Percentiles rank a stretch among this genome's conserved stretches.
These are phyloP conservation scores for Cichorium intybus DNA, from an alignment of 140 eudicot genomes.

Conservation along the genomic window DNA sequence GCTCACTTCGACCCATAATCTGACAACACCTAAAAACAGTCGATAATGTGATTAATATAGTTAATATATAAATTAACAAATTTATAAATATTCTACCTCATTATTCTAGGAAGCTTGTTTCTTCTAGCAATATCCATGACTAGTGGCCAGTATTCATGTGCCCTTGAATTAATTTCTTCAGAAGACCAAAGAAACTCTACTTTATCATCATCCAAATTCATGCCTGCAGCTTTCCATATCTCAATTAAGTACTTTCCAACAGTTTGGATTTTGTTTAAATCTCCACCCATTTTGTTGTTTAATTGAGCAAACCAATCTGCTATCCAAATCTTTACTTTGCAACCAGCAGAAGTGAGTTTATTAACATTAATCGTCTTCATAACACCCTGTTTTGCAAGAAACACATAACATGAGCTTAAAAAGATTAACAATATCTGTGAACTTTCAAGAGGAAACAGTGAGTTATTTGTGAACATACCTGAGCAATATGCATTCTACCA, in stretches of 20 bases:
- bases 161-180: constrained; percentile 62
- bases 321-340: constrained; percentile 92
- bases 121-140: constrained; percentile 84
- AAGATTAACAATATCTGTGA: too few relatives aligned
- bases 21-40: constrained; percentile 54
- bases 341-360: constrained; percentile 81
- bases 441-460: neutral
- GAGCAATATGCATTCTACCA: constrained; percentile 95
- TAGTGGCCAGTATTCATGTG: constrained; percentile 86
- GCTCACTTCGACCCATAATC: constrained; percentile 79
- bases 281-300: constrained; percentile 92
- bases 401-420: neutral
- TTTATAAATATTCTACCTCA: constrained; percentile 37
- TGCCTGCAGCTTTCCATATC: constrained; percentile 86
- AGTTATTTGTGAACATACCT: constrained; percentile 35
- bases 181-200: constrained; percentile 90
- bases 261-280: constrained; percentile 59
- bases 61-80: neutral
- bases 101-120: constrained; percentile 74
- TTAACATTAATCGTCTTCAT: constrained; percentile 85
- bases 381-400: constrained; percentile 60
- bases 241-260: constrained; percentile 78
- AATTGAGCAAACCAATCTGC: constrained; percentile 95
- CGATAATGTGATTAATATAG: neutral
- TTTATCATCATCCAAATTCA: constrained; percentile 57